Evolutionary conservation across 768 basidiomycete species (phyloP), one percentile per base, ranked within the genome.

Genomic region (Mycena galopus): DNA sequence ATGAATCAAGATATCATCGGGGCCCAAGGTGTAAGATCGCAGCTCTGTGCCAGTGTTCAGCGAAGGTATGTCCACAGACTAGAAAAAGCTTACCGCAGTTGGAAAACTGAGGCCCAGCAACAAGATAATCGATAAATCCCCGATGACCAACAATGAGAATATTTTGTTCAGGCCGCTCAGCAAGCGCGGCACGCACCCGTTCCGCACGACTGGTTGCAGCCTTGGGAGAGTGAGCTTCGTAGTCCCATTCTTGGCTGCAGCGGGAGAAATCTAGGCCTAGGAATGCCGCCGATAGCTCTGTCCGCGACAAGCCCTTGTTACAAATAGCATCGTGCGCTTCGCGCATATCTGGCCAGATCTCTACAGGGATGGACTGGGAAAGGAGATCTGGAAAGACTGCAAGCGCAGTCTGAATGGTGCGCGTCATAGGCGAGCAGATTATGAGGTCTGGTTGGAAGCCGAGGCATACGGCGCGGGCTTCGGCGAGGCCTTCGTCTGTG

Each of bases 251-350:
- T 50, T 69, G 67, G n/a, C 27, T 69, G 63, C 75, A 76, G 30
- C 32, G 66, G 17, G 75, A 74, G 30, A 76, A 69, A 64, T 76
- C 75, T 9, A 76, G 27, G 16, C 27, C 27, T 30, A 65, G 70
- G 57, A 55, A 76, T 9, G 42, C 42, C 2, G 55, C 60, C 21
- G 62, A 55, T 3, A 76, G 29, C 58, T 56, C 39, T n/a, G 69
- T 30, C n/a, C 66, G 64, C 23, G 73, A 35, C 5, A 73, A 69
- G 27, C 75, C 75, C 50, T 61, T 37, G 65, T 76, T 76, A 68
- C 75, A 76, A 23, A 65, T 68, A 6, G 75, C 75, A 27, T 74
- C 75, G 67, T 76, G 75, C 16, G 75, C 69, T 42, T 76, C 75
- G 8, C 75, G 73, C 35, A 74, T 33, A 27, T 76, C 69, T 19